phyloP scores from a whole-genome alignment of 2,329 filamentous ascomycete species.

The Fusarium equiseti region DNA sequence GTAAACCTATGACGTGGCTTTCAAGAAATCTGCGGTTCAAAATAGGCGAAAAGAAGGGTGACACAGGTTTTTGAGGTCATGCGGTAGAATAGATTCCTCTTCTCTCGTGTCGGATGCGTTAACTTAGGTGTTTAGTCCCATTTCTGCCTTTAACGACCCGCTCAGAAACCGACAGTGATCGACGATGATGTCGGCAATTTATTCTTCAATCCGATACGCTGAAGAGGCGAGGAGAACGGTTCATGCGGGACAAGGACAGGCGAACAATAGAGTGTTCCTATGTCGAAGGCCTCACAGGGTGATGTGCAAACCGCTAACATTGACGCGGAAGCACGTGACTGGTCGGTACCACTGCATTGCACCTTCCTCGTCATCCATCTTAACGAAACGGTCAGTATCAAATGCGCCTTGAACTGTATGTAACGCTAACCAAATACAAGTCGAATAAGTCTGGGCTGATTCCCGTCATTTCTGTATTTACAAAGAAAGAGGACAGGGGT shows the following conservation, averaged over 20 bases:
- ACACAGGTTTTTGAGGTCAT: slow-evolving; percentile 21
- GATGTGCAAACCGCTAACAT: slow-evolving; percentile 4
- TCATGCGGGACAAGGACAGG: slow-evolving; percentile 34
- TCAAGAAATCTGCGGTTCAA: neutral
- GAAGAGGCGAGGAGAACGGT: slow-evolving; percentile 1
- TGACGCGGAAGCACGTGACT: slow-evolving; percentile 19
- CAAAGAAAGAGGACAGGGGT: neutral
- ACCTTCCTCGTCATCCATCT: slow-evolving; percentile 4
- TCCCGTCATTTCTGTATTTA: neutral
- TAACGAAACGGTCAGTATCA: neutral
- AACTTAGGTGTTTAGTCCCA: slow-evolving; percentile 18
- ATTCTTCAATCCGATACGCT: slow-evolving; percentile 13
- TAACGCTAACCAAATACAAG: neutral
- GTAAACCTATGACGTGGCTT: slow-evolving; percentile 1
- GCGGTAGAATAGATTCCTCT: slow-evolving; percentile 23
- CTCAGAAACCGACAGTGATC: slow-evolving; percentile 5
- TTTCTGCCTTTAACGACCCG: slow-evolving; percentile 11
- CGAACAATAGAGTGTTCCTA: neutral
- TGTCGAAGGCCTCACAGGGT: slow-evolving; percentile 24
- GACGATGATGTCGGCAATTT: neutral
- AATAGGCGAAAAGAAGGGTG: slow-evolving; percentile 1
- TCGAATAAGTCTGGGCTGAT: neutral
- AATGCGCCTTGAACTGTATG: neutral
- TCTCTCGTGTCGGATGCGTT: slow-evolving; percentile 28
- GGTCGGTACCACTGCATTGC: neutral